Evolutionary conservation across 192 early-diverging fungal species (phyloP), one percentile per base, ranked within the genome.

Genomic region (Nowakowskiella sp.): DNA sequence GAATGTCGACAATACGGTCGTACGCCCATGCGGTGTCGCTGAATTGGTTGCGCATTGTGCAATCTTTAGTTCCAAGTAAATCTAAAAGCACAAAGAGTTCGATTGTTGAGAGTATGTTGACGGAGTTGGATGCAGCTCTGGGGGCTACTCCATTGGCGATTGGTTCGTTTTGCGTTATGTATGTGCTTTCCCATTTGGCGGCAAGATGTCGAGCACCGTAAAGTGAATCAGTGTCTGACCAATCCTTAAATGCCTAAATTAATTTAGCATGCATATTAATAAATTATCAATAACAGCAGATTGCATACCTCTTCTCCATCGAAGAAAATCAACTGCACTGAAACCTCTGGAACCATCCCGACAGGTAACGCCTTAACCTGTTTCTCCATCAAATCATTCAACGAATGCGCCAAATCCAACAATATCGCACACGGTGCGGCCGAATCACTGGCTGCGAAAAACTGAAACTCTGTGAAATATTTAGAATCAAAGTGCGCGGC

Each of bases 271-370:
- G n/a, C n/a, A n/a, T n/a, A n/a, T n/a, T n/a, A n/a, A n/a, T n/a
- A n/a, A n/a, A n/a, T n/a, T n/a, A n/a, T n/a, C n/a, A n/a, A n/a
- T n/a, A n/a, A n/a, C n/a, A n/a, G n/a, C n/a, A n/a, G n/a, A n/a
- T n/a, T n/a, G n/a, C n/a, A n/a, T n/a, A n/a, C n/a, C 60, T 97
- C 94, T 51, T 97, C 94, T 27, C 94, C 94, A 62, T 97, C 94
- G 65, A 97, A 95, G 53, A 97, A 97, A 22, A 97, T 76, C n/a
- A 97, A 47, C 64, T 97, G 94, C 42, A 95, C 34, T 6, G 44
- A 49, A 49, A 29, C 24, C 29, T 9, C 26, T 59, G 36, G 36
- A 43, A 31, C 32, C 31, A 16, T 60, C 47, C 3, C 33, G 27
- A 6, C 21, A n/a, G n/a, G n/a, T n/a, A n/a, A n/a, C n/a, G 29